Conservation (phyloP, 306 rosid genomes). For the Psophocarpus tetragonolobus region DNA sequence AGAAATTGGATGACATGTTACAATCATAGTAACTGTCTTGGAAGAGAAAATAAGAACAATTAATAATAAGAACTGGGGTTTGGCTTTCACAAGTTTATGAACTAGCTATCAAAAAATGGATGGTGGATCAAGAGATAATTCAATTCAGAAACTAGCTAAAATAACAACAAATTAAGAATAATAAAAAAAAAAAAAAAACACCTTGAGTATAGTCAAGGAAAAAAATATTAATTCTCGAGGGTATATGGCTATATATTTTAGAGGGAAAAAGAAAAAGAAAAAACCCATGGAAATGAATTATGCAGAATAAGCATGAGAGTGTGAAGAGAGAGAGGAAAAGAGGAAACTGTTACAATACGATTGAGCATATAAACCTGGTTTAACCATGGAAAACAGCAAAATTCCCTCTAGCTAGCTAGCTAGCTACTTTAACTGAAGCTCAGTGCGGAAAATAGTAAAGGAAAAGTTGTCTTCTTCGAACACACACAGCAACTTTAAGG, state of each 20-base stretch:
- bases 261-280: not conserved
- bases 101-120: conserved; percentile 9
- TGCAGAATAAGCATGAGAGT: conserved; percentile 40
- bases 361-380: conserved; percentile 63
- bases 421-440: conserved; percentile 58
- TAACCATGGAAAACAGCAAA: conserved; percentile 55
- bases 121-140: conserved; percentile 19
- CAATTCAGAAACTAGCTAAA: conserved; percentile 4
- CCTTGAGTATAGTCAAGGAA: not conserved
- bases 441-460: conserved; percentile 31
- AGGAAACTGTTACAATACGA: conserved; percentile 45
- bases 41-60: not conserved
- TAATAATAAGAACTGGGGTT: not conserved
- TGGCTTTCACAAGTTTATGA: conserved; percentile 18
- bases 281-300: conserved; percentile 21
- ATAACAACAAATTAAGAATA: not conserved
- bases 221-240: not conserved
- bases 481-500: conserved; percentile 48
- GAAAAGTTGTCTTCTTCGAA: conserved; percentile 47
- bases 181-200: not conserved
- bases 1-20: not conserved
- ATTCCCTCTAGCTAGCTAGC: conserved; percentile 44
- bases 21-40: not conserved
- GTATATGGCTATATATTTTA: not conserved
- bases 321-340: conserved; percentile 24